Conservation (phyloP, 228 moss, liverwort and hornwort genomes). For the Sphagnum magellanicum region DNA sequence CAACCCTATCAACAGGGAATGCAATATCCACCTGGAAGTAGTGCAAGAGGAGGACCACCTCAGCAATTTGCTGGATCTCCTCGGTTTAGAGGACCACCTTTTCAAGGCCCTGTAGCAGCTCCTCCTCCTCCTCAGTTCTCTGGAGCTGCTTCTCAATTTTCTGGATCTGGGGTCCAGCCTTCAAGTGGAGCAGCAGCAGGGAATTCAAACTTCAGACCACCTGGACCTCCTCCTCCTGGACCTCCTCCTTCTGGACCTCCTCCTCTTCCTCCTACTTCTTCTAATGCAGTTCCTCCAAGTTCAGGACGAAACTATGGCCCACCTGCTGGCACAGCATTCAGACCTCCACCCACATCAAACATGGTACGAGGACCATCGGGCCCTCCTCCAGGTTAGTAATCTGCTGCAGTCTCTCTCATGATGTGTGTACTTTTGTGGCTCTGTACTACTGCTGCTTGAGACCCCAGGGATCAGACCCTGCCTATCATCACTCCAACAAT, state of each 20-base stretch:
- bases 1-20: not conserved
- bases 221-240: too few relatives aligned
- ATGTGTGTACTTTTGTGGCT: too few relatives aligned
- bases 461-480: too few relatives aligned
- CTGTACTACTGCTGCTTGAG: too few relatives aligned
- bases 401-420: too few relatives aligned
- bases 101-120: conserved; percentile 12
- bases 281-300: conserved; percentile 46
- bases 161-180: conserved; percentile 21
- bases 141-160: conserved; percentile 24
- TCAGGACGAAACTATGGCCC: conserved; percentile 23
- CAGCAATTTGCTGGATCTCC: too few relatives aligned
- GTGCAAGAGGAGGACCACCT: too few relatives aligned
- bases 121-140: conserved; percentile 30
- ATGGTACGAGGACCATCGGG: too few relatives aligned
- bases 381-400: too few relatives aligned
- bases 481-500: too few relatives aligned
- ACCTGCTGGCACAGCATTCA: conserved; percentile 20
- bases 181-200: conserved; percentile 8
- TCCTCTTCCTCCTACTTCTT: conserved; percentile 16
- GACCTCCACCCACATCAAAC: conserved; percentile 11
- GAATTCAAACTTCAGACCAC: too few relatives aligned
- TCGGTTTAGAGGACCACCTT: too few relatives aligned
- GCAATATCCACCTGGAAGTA: conserved; percentile 21
- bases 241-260: conserved; percentile 10